phyloP scores from a whole-genome alignment of 352 stramenopile genomes.

The Pythium dissimile region DNA sequence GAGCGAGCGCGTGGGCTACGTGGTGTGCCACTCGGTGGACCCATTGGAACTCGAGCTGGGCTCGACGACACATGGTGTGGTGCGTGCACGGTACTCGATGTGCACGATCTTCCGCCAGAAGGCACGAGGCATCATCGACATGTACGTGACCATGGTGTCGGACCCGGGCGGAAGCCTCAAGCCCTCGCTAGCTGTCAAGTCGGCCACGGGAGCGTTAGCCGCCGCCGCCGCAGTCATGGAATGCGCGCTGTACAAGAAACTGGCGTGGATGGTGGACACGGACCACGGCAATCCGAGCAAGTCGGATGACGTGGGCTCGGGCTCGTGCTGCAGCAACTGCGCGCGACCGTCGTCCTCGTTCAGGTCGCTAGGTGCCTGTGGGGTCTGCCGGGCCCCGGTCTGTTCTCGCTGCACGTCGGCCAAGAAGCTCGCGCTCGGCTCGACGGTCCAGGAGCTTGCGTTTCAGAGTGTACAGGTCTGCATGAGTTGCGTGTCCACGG shows the following conservation, averaged over 20 bases:
- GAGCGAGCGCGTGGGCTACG: constrained; percentile 12
- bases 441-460: neutral
- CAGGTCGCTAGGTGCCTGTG: neutral
- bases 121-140: constrained; percentile 28
- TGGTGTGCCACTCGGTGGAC: constrained; percentile 5
- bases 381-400: neutral
- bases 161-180: constrained; percentile 26
- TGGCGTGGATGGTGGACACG: too few relatives aligned
- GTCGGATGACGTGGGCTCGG: neutral
- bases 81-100: constrained; percentile 42
- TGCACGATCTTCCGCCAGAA: constrained; percentile 44
- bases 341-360: neutral
- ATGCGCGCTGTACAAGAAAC: constrained; percentile 7
- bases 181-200: neutral
- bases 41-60: neutral
- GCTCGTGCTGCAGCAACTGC: neutral
- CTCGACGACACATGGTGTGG: constrained; percentile 22
- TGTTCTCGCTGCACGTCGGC: neutral
- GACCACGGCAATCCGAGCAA: too few relatives aligned
- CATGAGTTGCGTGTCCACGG: neutral
- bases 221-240: neutral
- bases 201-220: neutral
- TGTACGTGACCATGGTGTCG: constrained; percentile 43
- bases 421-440: neutral
- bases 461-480: neutral